These are phyloP conservation scores for Sisymbrium altissimum DNA, from an alignment of 345 rosid genomes.

Conservation along the genomic window DNA sequence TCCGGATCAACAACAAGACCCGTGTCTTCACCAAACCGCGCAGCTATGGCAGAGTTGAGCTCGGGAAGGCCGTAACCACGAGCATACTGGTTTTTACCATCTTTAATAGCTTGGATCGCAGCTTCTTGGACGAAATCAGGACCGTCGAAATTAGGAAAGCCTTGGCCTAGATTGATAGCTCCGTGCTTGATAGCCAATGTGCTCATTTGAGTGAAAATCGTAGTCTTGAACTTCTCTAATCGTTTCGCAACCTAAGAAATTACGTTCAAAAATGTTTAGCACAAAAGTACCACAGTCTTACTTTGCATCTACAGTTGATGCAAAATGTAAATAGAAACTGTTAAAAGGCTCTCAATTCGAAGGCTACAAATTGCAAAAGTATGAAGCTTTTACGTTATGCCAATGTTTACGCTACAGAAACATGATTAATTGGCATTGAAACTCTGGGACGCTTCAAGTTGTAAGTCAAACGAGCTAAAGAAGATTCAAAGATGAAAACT, in stretches of 20 bases:
- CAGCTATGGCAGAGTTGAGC: conserved; percentile 63
- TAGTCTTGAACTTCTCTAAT: conserved; percentile 93
- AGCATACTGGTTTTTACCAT: conserved; percentile 95
- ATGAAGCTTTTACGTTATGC: neutral
- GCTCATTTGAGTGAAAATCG: conserved; percentile 95
- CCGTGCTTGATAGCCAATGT: conserved; percentile 75
- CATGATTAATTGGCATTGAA: neutral
- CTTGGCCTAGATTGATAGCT: conserved; percentile 93
- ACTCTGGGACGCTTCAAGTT: too few relatives aligned
- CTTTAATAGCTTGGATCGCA: conserved; percentile 84
- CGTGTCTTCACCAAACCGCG: conserved; percentile 64
- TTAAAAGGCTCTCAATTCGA: neutral
- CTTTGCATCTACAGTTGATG: neutral
- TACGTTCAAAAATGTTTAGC: neutral
- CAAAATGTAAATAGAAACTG: neutral
- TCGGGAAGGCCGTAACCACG: conserved; percentile 81
- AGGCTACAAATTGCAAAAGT: neutral
- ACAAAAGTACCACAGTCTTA: neutral
- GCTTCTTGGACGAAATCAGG: conserved; percentile 94
- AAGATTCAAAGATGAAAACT: conserved; percentile 2
- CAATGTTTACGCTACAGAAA: neutral
- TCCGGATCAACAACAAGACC: conserved; percentile 82
- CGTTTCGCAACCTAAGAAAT: conserved; percentile 65
- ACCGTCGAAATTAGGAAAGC: conserved; percentile 96
- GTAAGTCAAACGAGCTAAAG: neutral